Evolutionary conservation across 257 asterid species (phyloP).

Genomic region (Nicotiana noctiflora): DNA sequence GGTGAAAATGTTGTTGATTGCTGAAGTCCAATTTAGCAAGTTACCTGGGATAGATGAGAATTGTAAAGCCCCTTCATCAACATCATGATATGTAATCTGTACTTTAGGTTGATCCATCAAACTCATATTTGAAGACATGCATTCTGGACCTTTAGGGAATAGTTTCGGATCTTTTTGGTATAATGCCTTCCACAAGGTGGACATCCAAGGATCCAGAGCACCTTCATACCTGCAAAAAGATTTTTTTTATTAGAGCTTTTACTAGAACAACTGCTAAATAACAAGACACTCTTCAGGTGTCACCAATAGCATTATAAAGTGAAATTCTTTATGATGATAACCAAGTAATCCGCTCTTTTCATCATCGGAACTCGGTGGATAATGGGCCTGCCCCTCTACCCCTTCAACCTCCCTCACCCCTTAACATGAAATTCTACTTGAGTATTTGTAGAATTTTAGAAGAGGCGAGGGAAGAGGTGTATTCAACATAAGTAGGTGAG

Average conservation of each 20-base stretch:
- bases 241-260: slow-evolving; percentile 7
- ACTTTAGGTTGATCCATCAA: slow-evolving; percentile 70
- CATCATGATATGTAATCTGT: slow-evolving; percentile 50
- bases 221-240: slow-evolving; percentile 93
- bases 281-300: neutral
- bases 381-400: neutral
- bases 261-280: neutral
- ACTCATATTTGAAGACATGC: slow-evolving; percentile 31
- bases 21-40: neutral
- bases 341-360: too few relatives aligned
- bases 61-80: slow-evolving; percentile 28
- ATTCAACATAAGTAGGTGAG: neutral
- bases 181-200: slow-evolving; percentile 64
- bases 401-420: neutral
- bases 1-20: neutral
- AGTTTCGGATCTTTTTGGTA: slow-evolving; percentile 40
- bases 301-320: neutral
- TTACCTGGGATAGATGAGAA: slow-evolving; percentile 47
- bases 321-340: too few relatives aligned
- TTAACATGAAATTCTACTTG: neutral
- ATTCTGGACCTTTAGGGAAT: slow-evolving; percentile 62
- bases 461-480: neutral
- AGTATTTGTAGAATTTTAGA: neutral
- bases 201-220: slow-evolving; percentile 92
- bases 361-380: neutral